phyloP scores from a whole-genome alignment of 2,329 filamentous ascomycete species.

The Botryosphaeria dothidea region DNA sequence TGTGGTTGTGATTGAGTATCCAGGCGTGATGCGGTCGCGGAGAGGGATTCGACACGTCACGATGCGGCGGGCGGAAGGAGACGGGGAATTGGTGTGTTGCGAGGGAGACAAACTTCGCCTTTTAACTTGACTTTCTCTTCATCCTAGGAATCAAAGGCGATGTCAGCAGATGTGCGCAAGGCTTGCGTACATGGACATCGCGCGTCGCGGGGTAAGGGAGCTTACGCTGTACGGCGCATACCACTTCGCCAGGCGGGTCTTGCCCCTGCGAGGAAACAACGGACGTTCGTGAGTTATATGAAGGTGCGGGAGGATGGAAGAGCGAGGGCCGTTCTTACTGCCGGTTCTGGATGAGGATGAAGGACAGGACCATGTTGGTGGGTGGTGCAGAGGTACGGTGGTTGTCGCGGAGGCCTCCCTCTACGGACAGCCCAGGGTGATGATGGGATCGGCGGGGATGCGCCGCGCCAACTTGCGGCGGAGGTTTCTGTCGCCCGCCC shows the following conservation, averaged over 20 bases:
- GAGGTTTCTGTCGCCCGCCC: slow-evolving; percentile 16
- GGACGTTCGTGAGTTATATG: slow-evolving; percentile 1
- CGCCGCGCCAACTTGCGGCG: background rate
- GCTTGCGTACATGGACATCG: background rate
- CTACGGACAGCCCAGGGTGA: slow-evolving; percentile 1
- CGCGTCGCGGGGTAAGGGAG: slow-evolving; percentile 15
- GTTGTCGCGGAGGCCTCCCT: background rate
- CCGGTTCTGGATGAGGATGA: slow-evolving; percentile 86
- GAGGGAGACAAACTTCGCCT: slow-evolving; percentile 69
- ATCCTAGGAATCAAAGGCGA: slow-evolving; percentile 58
- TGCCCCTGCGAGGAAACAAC: slow-evolving; percentile 65
- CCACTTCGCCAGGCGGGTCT: slow-evolving; percentile 98
- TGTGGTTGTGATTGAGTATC: background rate
- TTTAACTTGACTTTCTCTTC: slow-evolving; percentile 99
- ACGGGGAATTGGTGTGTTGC: background rate
- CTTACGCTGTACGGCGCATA: slow-evolving; percentile 88
- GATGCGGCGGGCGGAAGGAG: background rate
- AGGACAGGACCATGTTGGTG: slow-evolving; percentile 69
- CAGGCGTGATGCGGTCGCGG: background rate
- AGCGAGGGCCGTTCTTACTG: slow-evolving; percentile 61
- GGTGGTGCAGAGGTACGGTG: background rate
- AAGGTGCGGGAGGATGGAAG: slow-evolving; percentile 7
- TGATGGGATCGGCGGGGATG: slow-evolving; percentile 10
- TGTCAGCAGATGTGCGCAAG: background rate
- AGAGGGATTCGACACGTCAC: background rate